A percentile compares a stretch with the other conserved stretches of the same genome.
Conservation (phyloP, 495 filamentous ascomycete genomes). For the Aspergillus avenaceus region DNA sequence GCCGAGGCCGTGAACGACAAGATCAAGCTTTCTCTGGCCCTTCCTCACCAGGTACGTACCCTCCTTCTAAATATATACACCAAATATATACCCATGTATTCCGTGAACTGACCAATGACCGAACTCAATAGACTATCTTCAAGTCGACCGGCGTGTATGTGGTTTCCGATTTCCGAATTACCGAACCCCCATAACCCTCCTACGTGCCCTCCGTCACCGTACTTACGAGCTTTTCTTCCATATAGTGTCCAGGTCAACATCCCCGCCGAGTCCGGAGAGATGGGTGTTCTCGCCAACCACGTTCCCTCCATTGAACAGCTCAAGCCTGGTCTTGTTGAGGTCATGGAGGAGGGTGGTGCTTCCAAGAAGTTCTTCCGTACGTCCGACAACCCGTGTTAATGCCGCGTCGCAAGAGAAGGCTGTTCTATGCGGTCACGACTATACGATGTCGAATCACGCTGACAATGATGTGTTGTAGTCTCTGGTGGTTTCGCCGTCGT, state of each 20-base stretch:
- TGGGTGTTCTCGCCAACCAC: constrained; percentile 99
- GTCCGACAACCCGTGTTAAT: constrained; percentile 35
- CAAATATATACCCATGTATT: not conserved
- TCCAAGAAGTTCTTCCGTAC: constrained; percentile 99
- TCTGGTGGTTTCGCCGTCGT: constrained; percentile 97
- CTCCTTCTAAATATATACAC: too few relatives aligned
- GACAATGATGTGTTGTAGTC: constrained; percentile 49
- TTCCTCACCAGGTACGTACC: constrained; percentile 97
- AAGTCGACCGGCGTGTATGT: constrained; percentile 73
- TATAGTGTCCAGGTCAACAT: constrained; percentile 95
- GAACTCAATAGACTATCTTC: constrained; percentile 60
- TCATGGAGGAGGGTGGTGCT: constrained; percentile 87
- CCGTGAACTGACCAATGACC: constrained; percentile 19
- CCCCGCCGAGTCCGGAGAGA: constrained; percentile 94
- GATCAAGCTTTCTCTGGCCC: constrained; percentile 94
- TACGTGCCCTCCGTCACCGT: constrained; percentile 14
- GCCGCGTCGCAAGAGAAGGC: constrained; percentile 7
- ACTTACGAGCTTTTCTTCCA: constrained; percentile 37
- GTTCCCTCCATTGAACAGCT: constrained; percentile 99
- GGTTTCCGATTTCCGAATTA: constrained; percentile 2
- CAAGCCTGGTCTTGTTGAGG: constrained; percentile 90
- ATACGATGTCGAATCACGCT: constrained; percentile 11
- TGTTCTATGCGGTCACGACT: not conserved
- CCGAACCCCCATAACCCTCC: constrained; percentile 5
- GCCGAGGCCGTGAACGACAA: constrained; percentile 92